Evolutionary conservation across 306 rosid genomes (phyloP), one percentile per base, ranked within the genome.

Genomic region (Cicer pinnatifidum): DNA sequence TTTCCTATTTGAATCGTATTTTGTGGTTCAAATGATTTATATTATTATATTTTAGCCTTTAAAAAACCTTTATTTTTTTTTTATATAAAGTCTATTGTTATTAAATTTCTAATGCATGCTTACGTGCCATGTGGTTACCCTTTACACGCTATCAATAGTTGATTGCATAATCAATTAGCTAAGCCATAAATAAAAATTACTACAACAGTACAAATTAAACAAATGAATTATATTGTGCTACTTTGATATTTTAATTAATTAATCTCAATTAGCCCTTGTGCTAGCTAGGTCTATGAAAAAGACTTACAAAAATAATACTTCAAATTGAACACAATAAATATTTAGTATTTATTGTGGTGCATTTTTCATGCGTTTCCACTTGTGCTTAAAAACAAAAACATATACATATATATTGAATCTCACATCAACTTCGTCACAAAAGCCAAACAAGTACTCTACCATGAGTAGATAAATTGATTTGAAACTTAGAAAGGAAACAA

Each of bases 361-460:
- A 45, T 16, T 80, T 66, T 72, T 52, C 40, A 63, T 62, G 60
- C 78, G 48, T 33, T 80, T 68, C 82, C 84, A 76, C 82, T 72
- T 80, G 72, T 68, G 41, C 60, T 13, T 67, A 9, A n/a, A 45
- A 67, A 48, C 65, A 51, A 53, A 35, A 53, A 35, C 12, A 13
- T 23, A 13, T 20, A 20, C 23, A 20, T 13, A 54, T 13, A 52
- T 15, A 64, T 50, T 59, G 57, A 60, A 79, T 83, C 54, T 83
- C 61, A 79, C 70, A 79, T 75, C 71, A 78, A 79, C 15, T 70
- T 82, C 15, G 8, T 71, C 28, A 75, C 33, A 64, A 83, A 70
- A 83, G 83, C 83, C 86, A 83, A 83, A 79, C 38, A 51, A 75
- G 82, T 82, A 78, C 86, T 65, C 83, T 57, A 43, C 48, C 54